phyloP scores from a whole-genome alignment of 306 rosid species.

The Adenanthera pavonina region DNA sequence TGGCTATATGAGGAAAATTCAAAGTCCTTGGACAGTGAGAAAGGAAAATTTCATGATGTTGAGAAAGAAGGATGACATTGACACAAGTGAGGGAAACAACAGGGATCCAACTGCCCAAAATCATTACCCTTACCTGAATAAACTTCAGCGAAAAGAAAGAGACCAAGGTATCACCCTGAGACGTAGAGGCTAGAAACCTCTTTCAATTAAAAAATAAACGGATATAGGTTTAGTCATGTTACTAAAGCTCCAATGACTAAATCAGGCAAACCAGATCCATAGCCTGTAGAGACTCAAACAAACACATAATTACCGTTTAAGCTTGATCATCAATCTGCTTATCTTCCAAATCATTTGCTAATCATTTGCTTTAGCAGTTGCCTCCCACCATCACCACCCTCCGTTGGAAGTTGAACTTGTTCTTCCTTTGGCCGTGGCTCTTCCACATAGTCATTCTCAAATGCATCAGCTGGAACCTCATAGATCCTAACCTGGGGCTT shows the following conservation, averaged over 20 bases:
- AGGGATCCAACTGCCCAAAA: too few species aligned
- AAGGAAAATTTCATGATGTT: too few species aligned
- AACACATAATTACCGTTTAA: slow-evolving; percentile 40
- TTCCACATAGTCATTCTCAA: slow-evolving; percentile 93
- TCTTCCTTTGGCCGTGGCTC: slow-evolving; percentile 93
- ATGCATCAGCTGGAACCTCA: slow-evolving; percentile 86
- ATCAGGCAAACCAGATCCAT: too few species aligned
- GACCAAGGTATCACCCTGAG: neutral
- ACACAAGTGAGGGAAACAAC: too few species aligned
- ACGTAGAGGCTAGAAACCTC: too few species aligned
- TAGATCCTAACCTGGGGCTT: slow-evolving; percentile 96
- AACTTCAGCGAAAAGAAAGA: neutral
- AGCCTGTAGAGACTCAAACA: neutral
- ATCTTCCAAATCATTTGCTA: slow-evolving; percentile 61
- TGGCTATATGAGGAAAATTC: too few species aligned
- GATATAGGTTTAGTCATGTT: too few species aligned
- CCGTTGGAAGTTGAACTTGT: slow-evolving; percentile 84
- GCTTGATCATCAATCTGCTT: slow-evolving; percentile 54
- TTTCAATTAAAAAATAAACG: too few species aligned
- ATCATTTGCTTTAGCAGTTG: slow-evolving; percentile 52
- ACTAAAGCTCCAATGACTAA: too few species aligned
- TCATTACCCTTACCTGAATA: too few species aligned
- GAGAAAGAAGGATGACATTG: too few species aligned
- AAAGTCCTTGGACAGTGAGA: too few species aligned
- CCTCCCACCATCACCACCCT: slow-evolving; percentile 60